Conservation (phyloP, 768 basidiomycete species). For the Mycena latifolia region DNA sequence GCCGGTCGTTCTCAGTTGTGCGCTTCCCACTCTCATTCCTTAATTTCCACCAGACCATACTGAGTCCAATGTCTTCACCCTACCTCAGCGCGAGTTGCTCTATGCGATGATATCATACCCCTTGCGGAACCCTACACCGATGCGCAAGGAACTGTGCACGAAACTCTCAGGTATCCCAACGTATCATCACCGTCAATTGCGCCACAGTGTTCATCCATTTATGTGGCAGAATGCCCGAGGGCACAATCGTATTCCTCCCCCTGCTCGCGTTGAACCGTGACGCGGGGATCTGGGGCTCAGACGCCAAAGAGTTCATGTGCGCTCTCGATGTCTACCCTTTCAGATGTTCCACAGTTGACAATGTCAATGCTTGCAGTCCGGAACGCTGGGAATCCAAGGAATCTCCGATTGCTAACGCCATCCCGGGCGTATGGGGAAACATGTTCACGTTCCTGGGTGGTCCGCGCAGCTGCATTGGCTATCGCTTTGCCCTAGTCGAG, state of each 20-base stretch:
- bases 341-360: no score
- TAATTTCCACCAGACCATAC: neutral
- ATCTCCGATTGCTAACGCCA: no score
- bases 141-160: neutral
- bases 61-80: no score
- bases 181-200: neutral
- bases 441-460: no score
- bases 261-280: slow-evolving; percentile 50
- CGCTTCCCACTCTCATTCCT: no score
- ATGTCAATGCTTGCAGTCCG: no score
- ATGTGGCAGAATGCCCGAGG: slow-evolving; percentile 10
- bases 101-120: slow-evolving; percentile 18
- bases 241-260: neutral
- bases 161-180: slow-evolving; percentile 1
- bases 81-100: slow-evolving; percentile 1
- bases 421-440: no score
- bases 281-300: slow-evolving; percentile 57
- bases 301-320: slow-evolving; percentile 55
- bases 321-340: no score
- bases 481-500: no score
- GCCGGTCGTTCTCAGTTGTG: slow-evolving; percentile 1
- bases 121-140: no score
- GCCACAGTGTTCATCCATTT: neutral
- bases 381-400: no score
- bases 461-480: no score